Base-by-base conservation (phyloP, 1,284 basidiomycete genomes). In the Ganoderma multipileum region DNA sequence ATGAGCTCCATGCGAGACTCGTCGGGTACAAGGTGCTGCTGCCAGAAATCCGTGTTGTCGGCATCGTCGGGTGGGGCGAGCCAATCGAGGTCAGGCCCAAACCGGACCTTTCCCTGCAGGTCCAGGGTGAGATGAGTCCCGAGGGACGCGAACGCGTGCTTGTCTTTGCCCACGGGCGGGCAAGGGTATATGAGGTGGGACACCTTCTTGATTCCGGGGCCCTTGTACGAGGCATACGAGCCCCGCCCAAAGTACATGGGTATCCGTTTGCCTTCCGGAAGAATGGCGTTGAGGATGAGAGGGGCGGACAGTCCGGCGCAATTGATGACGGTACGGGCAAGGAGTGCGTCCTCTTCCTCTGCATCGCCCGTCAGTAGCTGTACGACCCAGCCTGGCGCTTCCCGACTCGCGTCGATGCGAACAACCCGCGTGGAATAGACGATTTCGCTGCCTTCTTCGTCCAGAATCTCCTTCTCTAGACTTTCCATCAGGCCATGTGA, bases 31-130 rank as follows among this genome's bases (percentile, higher is more conserved):
- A 97, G 82, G 76, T 92, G 85, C 50, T 81, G 81, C 54, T 83
- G 83, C 96, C 96, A 97, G 78, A 94, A 96, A 72, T 95, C 92
- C 4, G 68, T 41, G 33, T 71, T 58, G n/a, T 71, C 68, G 57
- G 87, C 84, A 23, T 86, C 81, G 8, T 77, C 76, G 1, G 85
- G 84, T 0, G 89, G 87, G 6, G 87, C 85, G 76, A 98, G 85
- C 90, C 95, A 96, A 77, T 98, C 93, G 9, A 97, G 86, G 76
- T 99, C 96, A 3, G 97, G 98, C 0, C 97, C 97, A 78, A 99
- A 99, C 30, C 90, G 89, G 63, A 99, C 86, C 73, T 94, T 93
- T 0, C 95, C 94, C 64, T 93, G 87, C 68, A 99, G 79, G 79
- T 97, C 95, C 54, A 99, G 82, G 8, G 96, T 98, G 38, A 97